Evolutionary conservation across 306 rosid species (phyloP), one percentile per base, ranked within the genome.

Genomic region (Erythrophleum fordii): DNA sequence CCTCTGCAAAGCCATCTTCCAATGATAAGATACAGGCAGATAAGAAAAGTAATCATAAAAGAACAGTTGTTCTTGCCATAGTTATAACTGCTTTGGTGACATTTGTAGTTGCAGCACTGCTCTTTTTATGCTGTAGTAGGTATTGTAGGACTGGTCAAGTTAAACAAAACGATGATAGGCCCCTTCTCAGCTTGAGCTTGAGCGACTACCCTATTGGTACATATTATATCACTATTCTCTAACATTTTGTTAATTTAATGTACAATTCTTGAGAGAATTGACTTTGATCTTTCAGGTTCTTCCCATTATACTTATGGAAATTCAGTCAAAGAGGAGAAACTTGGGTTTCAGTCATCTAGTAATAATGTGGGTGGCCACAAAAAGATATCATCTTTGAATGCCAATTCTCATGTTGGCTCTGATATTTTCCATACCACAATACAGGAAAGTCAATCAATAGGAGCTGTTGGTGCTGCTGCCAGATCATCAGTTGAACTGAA

Each of bases 171-270:
- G 99, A 95, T 83, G 94, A 93, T 78, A 93, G 91, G 79, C 98
- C 99, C 39, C 93, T 95, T 61, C 97, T 95, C 73, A 88, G 90
- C 90, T 48, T 89, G 89, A 93, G 92, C 88, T 53, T 76, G 82
- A 82, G 82, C 26, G 97, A 93, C 85, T 84, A 72, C 84, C 90
- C 98, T 77, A 48, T 68, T 73, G 96, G 97, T 92, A 89, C 22
- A 67, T 83, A 26, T 44, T 77, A 41, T 34, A 73, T n/a, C n/a
- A 13, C 64, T 31, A 16, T 69, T 75, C 72, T 29, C 53, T 31
- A 49, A 28, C 29, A 37, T 61, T 42, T 80, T 31, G n/a, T 56
- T 68, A 17, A 48, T 69, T 22, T 69, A 59, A 68, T 61, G 71
- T 44, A 25, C 48, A 42, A 65, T 3, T 75, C 69, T 74, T 68